Evolutionary conservation across 73 alveolate genomes (phyloP).

Genomic region (Effrenium voratum): DNA sequence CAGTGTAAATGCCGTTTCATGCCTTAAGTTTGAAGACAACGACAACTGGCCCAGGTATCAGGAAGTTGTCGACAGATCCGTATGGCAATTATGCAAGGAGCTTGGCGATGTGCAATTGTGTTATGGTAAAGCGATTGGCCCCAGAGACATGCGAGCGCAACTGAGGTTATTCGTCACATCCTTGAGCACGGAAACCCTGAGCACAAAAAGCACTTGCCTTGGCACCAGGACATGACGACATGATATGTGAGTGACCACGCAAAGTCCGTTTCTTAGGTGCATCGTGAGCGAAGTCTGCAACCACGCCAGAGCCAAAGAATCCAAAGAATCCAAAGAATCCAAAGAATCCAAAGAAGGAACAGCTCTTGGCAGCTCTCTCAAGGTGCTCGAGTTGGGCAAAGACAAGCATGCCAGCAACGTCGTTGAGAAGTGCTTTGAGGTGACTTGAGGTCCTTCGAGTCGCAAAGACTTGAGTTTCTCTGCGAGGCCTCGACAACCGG

Average conservation of each 20-base stretch:
- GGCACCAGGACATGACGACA: background rate
- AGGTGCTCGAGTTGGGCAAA: slow-evolving; percentile 97
- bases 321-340: background rate
- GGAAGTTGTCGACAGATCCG: slow-evolving; percentile 95
- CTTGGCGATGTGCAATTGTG: background rate
- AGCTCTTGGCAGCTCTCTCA: background rate
- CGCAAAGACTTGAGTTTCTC: background rate
- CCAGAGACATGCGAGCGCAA: background rate
- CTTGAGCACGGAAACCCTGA: slow-evolving; percentile 83
- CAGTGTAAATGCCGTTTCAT: background rate
- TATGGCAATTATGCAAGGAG: slow-evolving; percentile 96
- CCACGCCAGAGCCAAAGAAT: slow-evolving; percentile 12
- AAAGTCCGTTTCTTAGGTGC: slow-evolving; percentile 5
- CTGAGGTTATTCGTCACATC: slow-evolving; percentile 79
- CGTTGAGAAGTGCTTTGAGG: slow-evolving; percentile 92
- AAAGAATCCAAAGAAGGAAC: background rate
- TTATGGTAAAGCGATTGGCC: background rate
- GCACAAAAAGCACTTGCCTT: slow-evolving; percentile 40
- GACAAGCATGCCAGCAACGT: slow-evolving; percentile 91
- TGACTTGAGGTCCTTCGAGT: background rate
- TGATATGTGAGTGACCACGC: background rate
- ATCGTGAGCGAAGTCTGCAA: slow-evolving; percentile 78
- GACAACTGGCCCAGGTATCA: slow-evolving; percentile 15
- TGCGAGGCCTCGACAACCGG: slow-evolving; percentile 85
- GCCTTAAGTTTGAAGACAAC: background rate